Evolutionary conservation across 2,329 filamentous ascomycete genomes (phyloP).

Genomic region (Rosellinia necatrix): DNA sequence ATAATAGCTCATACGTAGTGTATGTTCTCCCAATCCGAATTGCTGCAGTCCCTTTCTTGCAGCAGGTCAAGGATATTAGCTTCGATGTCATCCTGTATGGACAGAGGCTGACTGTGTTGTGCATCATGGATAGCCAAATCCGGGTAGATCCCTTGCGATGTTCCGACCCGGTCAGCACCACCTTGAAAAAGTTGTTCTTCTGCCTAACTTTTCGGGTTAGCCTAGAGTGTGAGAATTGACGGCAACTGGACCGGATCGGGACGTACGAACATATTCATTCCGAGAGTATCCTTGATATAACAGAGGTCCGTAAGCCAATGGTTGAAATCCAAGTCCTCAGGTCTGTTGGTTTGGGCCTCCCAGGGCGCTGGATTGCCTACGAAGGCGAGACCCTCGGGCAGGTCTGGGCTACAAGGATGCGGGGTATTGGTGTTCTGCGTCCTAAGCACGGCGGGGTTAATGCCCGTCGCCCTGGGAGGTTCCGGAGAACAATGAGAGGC

Average conservation of each 20-base stretch:
- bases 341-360: not conserved
- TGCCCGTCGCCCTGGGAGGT: not conserved
- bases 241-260: no score
- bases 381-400: not conserved
- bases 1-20: no score
- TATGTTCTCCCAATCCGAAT: no score
- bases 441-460: not conserved
- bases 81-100: no score
- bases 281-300: slow-evolving; percentile 9
- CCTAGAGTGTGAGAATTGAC: not conserved
- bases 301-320: slow-evolving; percentile 12
- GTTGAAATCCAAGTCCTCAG: not conserved
- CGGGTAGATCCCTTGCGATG: no score
- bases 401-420: no score
- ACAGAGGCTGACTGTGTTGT: no score
- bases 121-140: no score
- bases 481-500: not conserved
- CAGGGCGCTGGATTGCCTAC: not conserved
- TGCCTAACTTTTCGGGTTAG: not conserved
- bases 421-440: not conserved
- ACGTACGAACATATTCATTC: no score
- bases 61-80: no score
- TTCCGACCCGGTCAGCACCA: not conserved
- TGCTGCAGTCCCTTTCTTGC: no score
- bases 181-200: not conserved